These are phyloP conservation scores for Tetrapisispora nanseiensis DNA, from an alignment of 805 yeast species.

Conservation along the genomic window DNA sequence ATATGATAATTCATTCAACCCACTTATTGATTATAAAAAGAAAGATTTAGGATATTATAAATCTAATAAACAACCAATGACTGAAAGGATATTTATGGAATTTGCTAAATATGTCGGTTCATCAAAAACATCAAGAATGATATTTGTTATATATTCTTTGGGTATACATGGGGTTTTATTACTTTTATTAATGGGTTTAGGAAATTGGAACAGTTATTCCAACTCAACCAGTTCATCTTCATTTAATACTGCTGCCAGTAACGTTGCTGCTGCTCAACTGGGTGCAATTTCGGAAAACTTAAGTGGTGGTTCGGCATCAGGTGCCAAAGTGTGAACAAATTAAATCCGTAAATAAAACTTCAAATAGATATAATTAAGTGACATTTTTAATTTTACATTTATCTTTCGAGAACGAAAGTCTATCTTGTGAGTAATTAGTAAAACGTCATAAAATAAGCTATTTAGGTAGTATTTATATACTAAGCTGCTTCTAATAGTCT, in stretches of 20 bases:
- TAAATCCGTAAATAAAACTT: background rate
- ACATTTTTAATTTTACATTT: too few species aligned
- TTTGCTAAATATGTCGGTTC: constrained; percentile 68
- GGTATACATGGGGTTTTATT: constrained; percentile 68
- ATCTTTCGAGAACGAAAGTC: too few species aligned
- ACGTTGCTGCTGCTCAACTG: background rate
- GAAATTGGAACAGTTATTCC: constrained; percentile 35
- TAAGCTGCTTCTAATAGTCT: too few species aligned
- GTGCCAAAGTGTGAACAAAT: background rate
- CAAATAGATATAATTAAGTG: too few species aligned
- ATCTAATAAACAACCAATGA: constrained; percentile 57
- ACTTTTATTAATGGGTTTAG: constrained; percentile 47
- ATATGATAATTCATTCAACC: constrained; percentile 73
- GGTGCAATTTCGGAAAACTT: background rate
- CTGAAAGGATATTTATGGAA: constrained; percentile 68
- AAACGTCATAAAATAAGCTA: too few species aligned
- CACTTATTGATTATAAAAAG: constrained; percentile 72
- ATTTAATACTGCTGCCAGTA: constrained; percentile 1
- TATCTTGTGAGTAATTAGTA: too few species aligned
- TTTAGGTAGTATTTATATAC: too few species aligned
- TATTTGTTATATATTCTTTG: constrained; percentile 63
- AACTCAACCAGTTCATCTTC: constrained; percentile 6
- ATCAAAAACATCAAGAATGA: constrained; percentile 58
- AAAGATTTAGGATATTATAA: constrained; percentile 64
- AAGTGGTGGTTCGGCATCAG: background rate